A percentile compares a stretch with the other conserved stretches of the same genome.
Conservation (phyloP, 2,329 filamentous ascomycete genomes). For the Nothophaeocryptopus gaeumannii region DNA sequence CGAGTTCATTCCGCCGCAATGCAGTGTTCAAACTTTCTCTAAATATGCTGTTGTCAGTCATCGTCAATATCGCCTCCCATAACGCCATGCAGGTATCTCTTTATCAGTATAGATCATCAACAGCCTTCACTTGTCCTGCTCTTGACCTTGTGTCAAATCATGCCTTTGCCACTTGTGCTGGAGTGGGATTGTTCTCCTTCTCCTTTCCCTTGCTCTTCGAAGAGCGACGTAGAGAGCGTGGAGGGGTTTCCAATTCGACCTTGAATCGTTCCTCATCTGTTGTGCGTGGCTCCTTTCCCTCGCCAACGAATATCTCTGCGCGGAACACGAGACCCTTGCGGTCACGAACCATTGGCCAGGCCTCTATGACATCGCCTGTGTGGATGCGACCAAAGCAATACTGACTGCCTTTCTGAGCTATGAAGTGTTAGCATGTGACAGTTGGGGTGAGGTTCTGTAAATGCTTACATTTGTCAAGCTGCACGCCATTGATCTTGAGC, state of each 20-base stretch:
- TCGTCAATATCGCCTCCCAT: too few relatives aligned
- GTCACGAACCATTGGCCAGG: constrained; percentile 54
- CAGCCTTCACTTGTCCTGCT: too few relatives aligned
- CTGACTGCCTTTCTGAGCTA: constrained; percentile 49
- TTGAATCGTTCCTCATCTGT: constrained; percentile 11
- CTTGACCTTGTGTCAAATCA: neutral
- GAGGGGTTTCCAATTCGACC: constrained; percentile 12
- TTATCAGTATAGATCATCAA: too few relatives aligned
- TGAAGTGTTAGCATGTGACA: too few relatives aligned
- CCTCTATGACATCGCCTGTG: constrained; percentile 71
- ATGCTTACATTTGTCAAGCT: constrained; percentile 50
- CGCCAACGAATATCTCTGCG: constrained; percentile 15
- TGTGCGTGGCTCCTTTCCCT: constrained; percentile 12
- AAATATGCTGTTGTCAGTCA: too few relatives aligned
- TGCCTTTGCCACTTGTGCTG: neutral
- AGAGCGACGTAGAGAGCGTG: neutral
- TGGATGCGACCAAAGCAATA: constrained; percentile 65
- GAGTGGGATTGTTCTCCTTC: neutral
- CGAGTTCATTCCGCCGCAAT: neutral
- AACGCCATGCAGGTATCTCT: too few relatives aligned
- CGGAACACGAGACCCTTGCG: constrained; percentile 11
- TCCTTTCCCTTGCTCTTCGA: neutral
- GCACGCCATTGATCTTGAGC: constrained; percentile 72
- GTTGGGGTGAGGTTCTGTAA: too few relatives aligned
- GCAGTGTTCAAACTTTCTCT: too few relatives aligned